These are phyloP conservation scores for Helichrysum umbraculigerum DNA, from an alignment of 129 eudicot species.

Conservation along the genomic window DNA sequence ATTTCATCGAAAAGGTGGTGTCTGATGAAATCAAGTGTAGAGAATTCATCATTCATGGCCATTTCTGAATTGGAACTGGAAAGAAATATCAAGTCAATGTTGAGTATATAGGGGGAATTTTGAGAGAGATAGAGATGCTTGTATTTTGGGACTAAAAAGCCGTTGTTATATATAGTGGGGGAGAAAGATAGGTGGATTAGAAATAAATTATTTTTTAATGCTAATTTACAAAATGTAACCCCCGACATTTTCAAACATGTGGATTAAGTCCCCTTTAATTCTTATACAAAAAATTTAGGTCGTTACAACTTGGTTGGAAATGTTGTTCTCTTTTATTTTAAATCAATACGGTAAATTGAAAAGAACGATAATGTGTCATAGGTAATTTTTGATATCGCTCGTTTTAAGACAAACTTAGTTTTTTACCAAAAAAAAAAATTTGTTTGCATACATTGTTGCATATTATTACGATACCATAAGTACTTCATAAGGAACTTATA, in stretches of 20 bases:
- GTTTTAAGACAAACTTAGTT: no score
- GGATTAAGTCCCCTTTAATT: background rate
- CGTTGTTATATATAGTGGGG: slow-evolving; percentile 1
- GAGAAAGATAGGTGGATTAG: background rate
- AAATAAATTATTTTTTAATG: background rate
- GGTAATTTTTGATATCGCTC: no score
- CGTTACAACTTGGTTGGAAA: no score
- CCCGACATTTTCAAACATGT: background rate
- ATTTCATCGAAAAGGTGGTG: slow-evolving; percentile 46
- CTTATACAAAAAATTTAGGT: background rate
- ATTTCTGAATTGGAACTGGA: background rate
- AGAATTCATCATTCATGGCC: slow-evolving; percentile 30
- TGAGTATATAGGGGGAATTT: background rate
- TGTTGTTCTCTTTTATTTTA: no score
- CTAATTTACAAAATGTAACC: background rate
- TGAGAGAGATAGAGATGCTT: slow-evolving; percentile 2
- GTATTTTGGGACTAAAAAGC: slow-evolving; percentile 11
- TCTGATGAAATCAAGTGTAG: slow-evolving; percentile 46
- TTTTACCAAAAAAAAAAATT: no score
- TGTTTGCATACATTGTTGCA: no score
- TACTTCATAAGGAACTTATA: no score
- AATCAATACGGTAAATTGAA: no score
- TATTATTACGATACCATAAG: no score
- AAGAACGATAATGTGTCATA: no score
- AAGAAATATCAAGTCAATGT: background rate